Percentiles rank a stretch among this genome's conserved stretches.
Evolutionary conservation across 2,329 filamentous ascomycete genomes (phyloP).

Genomic region (Hypomyces perniciosus): DNA sequence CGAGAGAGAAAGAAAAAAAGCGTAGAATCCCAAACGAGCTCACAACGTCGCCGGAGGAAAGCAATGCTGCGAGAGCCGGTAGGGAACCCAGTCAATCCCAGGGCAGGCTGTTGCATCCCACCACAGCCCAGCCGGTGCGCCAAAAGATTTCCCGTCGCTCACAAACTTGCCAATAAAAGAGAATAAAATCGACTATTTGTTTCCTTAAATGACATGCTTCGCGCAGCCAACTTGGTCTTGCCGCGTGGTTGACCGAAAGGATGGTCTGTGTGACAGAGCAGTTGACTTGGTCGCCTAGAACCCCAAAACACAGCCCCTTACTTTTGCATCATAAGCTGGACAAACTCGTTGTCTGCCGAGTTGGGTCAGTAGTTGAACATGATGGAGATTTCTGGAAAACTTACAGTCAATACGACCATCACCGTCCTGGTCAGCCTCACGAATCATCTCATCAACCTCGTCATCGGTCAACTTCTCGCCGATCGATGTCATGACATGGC

Average conservation of each 20-base stretch:
- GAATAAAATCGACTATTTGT: slow-evolving; percentile 17
- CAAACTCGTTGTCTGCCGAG: slow-evolving; percentile 75
- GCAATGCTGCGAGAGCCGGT: slow-evolving; percentile 16
- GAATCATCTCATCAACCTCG: slow-evolving; percentile 90
- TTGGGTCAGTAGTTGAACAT: not conserved
- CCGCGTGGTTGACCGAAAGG: slow-evolving; percentile 4
- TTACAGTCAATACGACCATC: slow-evolving; percentile 84
- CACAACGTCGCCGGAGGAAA: slow-evolving; percentile 8
- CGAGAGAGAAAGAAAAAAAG: not conserved
- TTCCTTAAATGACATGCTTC: slow-evolving; percentile 7
- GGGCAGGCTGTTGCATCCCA: too few relatives aligned
- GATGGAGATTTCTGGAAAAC: slow-evolving; percentile 25
- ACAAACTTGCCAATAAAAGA: slow-evolving; percentile 26
- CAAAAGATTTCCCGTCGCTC: slow-evolving; percentile 22
- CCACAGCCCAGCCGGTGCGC: too few relatives aligned
- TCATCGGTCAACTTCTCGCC: slow-evolving; percentile 88
- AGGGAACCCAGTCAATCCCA: slow-evolving; percentile 14
- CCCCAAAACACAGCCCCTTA: slow-evolving; percentile 38
- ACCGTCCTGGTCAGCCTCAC: slow-evolving; percentile 83
- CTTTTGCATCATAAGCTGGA: slow-evolving; percentile 95
- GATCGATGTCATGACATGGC: slow-evolving; percentile 88
- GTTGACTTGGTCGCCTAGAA: slow-evolving; percentile 10
- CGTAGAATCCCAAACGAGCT: not conserved
- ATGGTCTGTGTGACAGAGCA: slow-evolving; percentile 8
- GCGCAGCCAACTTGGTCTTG: slow-evolving; percentile 7